Conservation (phyloP, 108 stramenopile species). For the Conticribra weissflogii region DNA sequence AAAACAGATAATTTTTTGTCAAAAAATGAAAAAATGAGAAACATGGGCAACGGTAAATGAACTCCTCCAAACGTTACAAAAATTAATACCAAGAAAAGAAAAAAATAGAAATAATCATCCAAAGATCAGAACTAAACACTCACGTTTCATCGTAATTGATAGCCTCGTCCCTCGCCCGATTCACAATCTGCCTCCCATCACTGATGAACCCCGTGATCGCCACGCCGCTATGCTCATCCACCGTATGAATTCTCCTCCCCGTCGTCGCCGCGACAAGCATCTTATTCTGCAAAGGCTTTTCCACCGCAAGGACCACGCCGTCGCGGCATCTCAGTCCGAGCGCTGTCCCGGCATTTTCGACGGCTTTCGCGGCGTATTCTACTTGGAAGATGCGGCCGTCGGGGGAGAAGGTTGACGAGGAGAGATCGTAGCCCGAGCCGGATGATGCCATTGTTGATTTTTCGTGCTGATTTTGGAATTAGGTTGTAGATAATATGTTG, state of each 20-base stretch:
- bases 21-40: too few species aligned
- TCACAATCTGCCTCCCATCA: constrained; percentile 94
- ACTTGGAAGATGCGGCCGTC: constrained; percentile 98
- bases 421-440: constrained; percentile 94
- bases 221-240: constrained; percentile 72
- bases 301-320: constrained; percentile 96
- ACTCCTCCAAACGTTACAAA: too few species aligned
- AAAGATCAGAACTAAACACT: constrained; percentile 20
- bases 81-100: too few species aligned
- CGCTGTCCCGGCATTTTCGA: constrained; percentile 92
- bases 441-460: constrained; percentile 75
- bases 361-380: constrained; percentile 94
- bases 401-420: constrained; percentile 95
- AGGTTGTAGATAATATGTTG: too few species aligned
- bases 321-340: constrained; percentile 95
- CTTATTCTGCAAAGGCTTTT: constrained; percentile 90
- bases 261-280: constrained; percentile 87
- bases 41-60: too few species aligned
- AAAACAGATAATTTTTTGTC: too few species aligned
- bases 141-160: constrained; percentile 81
- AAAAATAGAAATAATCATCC: neutral
- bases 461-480: too few species aligned
- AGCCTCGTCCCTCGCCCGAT: constrained; percentile 91
- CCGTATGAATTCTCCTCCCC: constrained; percentile 79
- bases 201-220: constrained; percentile 94